Conservation (phyloP, 148 eudicot genomes). For the Amaranthus hypochondriacus region DNA sequence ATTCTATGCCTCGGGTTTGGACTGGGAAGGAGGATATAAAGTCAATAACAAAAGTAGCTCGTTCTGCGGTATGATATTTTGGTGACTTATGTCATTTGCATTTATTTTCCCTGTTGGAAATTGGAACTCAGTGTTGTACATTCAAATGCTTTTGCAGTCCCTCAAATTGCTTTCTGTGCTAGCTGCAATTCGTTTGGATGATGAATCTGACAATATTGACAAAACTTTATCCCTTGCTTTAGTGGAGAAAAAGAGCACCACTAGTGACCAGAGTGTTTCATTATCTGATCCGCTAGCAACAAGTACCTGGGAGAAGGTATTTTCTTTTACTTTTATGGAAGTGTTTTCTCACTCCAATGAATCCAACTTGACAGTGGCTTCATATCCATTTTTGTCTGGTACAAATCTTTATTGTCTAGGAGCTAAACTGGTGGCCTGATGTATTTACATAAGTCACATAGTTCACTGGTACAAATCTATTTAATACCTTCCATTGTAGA, state of each 20-base stretch:
- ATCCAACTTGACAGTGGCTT: background rate
- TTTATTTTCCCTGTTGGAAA: background rate
- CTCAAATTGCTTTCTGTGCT: constrained; percentile 78
- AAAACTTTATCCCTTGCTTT: constrained; percentile 64
- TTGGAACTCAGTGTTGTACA: background rate
- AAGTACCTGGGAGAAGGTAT: constrained; percentile 95
- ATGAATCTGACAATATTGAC: constrained; percentile 65
- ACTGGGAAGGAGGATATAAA: constrained; percentile 93
- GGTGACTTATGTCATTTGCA: background rate
- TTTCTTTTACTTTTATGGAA: background rate
- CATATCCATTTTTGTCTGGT: background rate
- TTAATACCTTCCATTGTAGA: too few relatives aligned
- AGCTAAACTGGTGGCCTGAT: background rate
- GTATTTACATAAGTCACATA: too few relatives aligned
- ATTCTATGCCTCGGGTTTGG: constrained; percentile 99
- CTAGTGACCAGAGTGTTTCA: constrained; percentile 39
- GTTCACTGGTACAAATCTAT: too few relatives aligned
- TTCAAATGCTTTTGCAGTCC: constrained; percentile 46
- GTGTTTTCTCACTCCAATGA: background rate
- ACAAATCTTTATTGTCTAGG: background rate
- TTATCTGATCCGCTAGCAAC: constrained; percentile 77
- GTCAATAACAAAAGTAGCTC: constrained; percentile 83
- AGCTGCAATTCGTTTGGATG: constrained; percentile 90
- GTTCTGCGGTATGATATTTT: constrained; percentile 62
- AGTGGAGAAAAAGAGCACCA: constrained; percentile 43